Base-by-base conservation (phyloP, 164 flowering plant species). In the Dillenia suffruticosa region DNA sequence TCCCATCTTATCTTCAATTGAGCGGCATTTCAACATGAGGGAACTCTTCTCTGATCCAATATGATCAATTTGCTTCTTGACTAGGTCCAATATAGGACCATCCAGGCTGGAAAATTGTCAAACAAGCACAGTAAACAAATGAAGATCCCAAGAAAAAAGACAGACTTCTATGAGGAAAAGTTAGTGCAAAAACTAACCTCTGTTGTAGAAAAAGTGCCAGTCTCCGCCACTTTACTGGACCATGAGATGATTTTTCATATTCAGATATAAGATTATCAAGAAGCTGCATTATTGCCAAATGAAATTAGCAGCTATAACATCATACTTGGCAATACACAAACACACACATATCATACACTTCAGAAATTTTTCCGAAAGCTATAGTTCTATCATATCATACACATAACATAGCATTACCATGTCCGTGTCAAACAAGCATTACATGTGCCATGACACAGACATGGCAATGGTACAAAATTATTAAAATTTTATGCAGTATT, bases 151-250 rank as follows among this genome's bases (percentile, higher is more conserved):
- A 32, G 26, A 44, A 45, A 44, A 44, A 51, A 16, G 32, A 47
- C 6, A 13, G 40, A 15, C 14, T 51, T 9, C 49, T 57, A 50
- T 22, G 19, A 48, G 15, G 17, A 68, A 26, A 40, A 53, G 5
- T 32, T 32, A 32, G 40, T 32, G 7, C 40, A 32, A 10, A 57
- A 26, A 54, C 73, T 63, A 66, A 95, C 99, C 98, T 90, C 69
- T 85, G 92, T 59, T 81, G 90, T 43, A 92, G 77, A 71, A 92
- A 95, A 48, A 58, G 51, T 51, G 85, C 71, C 70, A 89, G 53
- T 72, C 84, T 95, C 62, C 73, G 84, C 98, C 98, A 92, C 70
- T 92, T 95, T 57, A 82, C 91, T 50, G 99, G 96, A 75, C 99
- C 99, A 71, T 88, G 88, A 63, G 82, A 78, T 54, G 86, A 74